These are phyloP conservation scores for Fusarium stilboides DNA, from an alignment of 2,329 filamentous ascomycete species.

Conservation along the genomic window DNA sequence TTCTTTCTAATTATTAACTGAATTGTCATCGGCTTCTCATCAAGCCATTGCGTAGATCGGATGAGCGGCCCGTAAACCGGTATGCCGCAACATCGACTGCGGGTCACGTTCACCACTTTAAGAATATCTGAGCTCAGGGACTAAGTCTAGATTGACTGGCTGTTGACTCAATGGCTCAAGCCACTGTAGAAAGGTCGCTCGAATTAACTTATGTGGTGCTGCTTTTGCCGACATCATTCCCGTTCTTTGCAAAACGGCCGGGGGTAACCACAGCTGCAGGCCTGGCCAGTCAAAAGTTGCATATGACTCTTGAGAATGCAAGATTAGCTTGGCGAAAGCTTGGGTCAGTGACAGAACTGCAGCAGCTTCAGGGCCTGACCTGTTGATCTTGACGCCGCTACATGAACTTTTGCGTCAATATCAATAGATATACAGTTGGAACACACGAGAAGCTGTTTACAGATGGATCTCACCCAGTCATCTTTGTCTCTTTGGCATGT, in stretches of 20 bases:
- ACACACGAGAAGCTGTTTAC: not conserved
- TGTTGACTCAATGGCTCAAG: constrained; percentile 1
- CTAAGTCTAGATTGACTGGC: not conserved
- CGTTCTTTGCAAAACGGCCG: not conserved
- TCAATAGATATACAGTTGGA: not conserved
- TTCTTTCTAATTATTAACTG: constrained; percentile 10
- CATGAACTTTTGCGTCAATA: not conserved
- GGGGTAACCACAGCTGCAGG: not conserved
- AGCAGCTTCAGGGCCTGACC: not conserved
- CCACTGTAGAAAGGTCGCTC: constrained; percentile 2
- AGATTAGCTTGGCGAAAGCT: constrained; percentile 8
- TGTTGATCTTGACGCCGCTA: not conserved
- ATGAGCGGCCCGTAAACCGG: not conserved
- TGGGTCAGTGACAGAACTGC: not conserved
- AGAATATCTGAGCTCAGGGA: not conserved
- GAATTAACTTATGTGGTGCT: not conserved
- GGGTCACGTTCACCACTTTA: not conserved
- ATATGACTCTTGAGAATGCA: not conserved
- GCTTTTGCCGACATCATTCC: not conserved
- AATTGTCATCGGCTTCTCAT: constrained; percentile 9
- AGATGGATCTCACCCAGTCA: not conserved
- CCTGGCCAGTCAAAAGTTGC: not conserved
- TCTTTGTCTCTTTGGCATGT: not conserved
- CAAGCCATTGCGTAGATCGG: constrained; percentile 8
- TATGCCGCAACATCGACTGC: constrained; percentile 1